Conservation (phyloP, 345 rosid species). For the Arabis hirsuta region DNA sequence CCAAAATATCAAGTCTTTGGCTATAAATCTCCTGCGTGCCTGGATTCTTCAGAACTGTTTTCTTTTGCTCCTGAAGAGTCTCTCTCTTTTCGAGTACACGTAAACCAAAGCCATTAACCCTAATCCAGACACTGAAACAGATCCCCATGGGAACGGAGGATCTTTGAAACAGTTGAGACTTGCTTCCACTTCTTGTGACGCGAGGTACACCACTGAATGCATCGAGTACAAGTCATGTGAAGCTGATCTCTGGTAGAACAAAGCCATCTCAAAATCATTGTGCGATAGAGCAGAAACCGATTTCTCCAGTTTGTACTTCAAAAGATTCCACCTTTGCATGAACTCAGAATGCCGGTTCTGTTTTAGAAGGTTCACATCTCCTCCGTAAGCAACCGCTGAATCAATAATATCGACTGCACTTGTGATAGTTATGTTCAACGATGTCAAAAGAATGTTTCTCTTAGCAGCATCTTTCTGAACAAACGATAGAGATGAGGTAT, state of each 20-base stretch:
- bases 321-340: constrained; percentile 81
- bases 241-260: constrained; percentile 76
- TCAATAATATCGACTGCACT: constrained; percentile 81
- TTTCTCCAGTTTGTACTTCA: constrained; percentile 88
- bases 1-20: constrained; percentile 29
- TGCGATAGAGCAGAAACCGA: constrained; percentile 82
- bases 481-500: constrained; percentile 72
- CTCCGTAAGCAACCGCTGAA: constrained; percentile 79
- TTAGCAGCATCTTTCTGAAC: constrained; percentile 96
- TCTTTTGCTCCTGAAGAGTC: constrained; percentile 77
- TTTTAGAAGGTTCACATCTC: constrained; percentile 73
- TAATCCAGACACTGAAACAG: constrained; percentile 58
- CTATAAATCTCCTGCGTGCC: not conserved
- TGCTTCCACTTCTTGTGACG: constrained; percentile 88
- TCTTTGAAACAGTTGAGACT: constrained; percentile 91
- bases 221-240: constrained; percentile 82
- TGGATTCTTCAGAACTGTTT: constrained; percentile 80
- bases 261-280: constrained; percentile 83
- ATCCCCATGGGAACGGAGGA: constrained; percentile 90
- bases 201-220: constrained; percentile 78
- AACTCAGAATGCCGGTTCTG: constrained; percentile 67
- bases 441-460: constrained; percentile 78
- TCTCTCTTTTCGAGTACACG: constrained; percentile 62
- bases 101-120: constrained; percentile 65
- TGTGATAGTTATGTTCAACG: constrained; percentile 74